Evolutionary conservation across 2,329 filamentous ascomycete genomes (phyloP), one percentile per base, ranked within the genome.

Genomic region (Stachybotrys elegans): DNA sequence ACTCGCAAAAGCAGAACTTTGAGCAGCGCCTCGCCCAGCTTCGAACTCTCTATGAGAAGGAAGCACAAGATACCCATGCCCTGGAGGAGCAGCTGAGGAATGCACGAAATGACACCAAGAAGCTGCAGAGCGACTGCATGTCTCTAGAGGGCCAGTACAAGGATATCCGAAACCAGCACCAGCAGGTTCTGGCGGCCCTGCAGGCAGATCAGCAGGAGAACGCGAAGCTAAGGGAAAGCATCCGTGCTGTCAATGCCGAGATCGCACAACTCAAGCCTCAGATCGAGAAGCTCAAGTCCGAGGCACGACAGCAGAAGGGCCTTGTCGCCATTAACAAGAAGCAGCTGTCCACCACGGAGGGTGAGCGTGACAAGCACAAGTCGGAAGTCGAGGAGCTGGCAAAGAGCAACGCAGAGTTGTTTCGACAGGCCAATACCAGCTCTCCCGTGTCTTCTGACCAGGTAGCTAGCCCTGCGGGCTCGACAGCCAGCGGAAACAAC

Each of bases 311-410:
- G 64, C 91, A 97, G 60, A 97, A 95, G 70, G 93, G 93, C 16
- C 75, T 97, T 52, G 92, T 95, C 22, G 91, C 93, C 35, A 98
- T 98, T 69, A 96, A 96, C 70, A 97, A 94, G 75, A 98, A 98
- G 71, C 93, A 98, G 68, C 73, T 97, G 48, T 81, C 85, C 27
- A 96, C 91, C 1, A 88, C 86, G 45, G 93, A 98, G 65, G 80
- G 79, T 39, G 92, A 97, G 63, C 81, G 88, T 23, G 92, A 97
- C 48, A 92, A 88, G 71, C 72, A 95, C 31, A 91, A 90, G 69
- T 71, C 73, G 2, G 92, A 97, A 63, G 84, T 85, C 36, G 83
- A 83, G 46, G 82, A 81, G 42, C 76, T 84, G 51, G 76, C 68
- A 62, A 84, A 75, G 72, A 81, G 71, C 57, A 80, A 70, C 54